A percentile compares a stretch with the other conserved stretches of the same genome.
These are phyloP conservation scores for Pythium brassicae DNA, from an alignment of 352 stramenopile genomes.

Conservation along the genomic window DNA sequence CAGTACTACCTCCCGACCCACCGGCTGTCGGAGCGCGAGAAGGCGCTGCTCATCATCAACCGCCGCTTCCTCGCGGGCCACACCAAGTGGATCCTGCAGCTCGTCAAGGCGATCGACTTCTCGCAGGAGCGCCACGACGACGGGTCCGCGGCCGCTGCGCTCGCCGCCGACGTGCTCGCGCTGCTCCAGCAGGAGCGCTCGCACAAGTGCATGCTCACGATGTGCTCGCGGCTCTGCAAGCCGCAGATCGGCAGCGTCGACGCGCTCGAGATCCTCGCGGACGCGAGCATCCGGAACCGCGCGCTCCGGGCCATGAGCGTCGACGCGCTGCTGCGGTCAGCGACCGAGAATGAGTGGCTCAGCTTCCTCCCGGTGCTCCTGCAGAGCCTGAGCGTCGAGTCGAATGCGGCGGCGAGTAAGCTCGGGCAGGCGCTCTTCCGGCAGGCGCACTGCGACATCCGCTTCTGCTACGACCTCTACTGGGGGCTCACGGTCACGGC, in stretches of 20 bases:
- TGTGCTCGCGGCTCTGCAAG: slow-evolving; percentile 81
- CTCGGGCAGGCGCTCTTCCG: slow-evolving; percentile 63
- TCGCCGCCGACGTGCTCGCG: slow-evolving; percentile 58
- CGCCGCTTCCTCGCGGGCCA: slow-evolving; percentile 70
- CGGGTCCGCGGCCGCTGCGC: slow-evolving; percentile 13
- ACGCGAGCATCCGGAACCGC: slow-evolving; percentile 61
- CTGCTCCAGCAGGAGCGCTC: slow-evolving; percentile 60
- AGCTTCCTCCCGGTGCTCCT: slow-evolving; percentile 73
- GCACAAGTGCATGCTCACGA: slow-evolving; percentile 85
- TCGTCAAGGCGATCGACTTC: slow-evolving; percentile 82
- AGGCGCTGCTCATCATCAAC: slow-evolving; percentile 75
- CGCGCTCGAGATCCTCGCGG: slow-evolving; percentile 69
- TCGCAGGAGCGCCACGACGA: slow-evolving; percentile 28
- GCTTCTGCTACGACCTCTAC: slow-evolving; percentile 84
- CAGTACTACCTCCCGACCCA: slow-evolving; percentile 85
- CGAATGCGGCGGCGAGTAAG: slow-evolving; percentile 56
- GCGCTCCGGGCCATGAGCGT: slow-evolving; percentile 55
- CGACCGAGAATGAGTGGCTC: slow-evolving; percentile 75
- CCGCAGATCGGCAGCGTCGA: slow-evolving; percentile 72
- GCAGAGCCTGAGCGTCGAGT: slow-evolving; percentile 69
- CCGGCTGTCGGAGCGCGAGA: slow-evolving; percentile 63
- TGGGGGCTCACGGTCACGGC: slow-evolving; percentile 82
- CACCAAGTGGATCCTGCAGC: slow-evolving; percentile 82
- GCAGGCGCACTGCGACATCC: slow-evolving; percentile 72
- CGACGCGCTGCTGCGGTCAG: slow-evolving; percentile 55